These are phyloP conservation scores for Jaltomata sinuosa DNA, from an alignment of 257 asterid species.

Conservation along the genomic window DNA sequence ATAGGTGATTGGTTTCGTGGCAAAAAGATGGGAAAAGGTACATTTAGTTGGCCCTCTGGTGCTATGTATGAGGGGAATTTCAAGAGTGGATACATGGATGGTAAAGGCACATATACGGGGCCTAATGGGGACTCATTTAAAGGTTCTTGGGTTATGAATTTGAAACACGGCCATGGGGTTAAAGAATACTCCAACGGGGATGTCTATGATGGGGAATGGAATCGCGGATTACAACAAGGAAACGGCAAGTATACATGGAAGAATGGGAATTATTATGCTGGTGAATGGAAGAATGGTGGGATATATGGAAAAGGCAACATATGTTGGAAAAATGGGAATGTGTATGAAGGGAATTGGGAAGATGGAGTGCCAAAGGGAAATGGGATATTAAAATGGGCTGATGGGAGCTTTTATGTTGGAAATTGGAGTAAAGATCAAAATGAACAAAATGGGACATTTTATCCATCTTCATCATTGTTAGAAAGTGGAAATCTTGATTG, in stretches of 20 bases:
- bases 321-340: not conserved
- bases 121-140: conserved; percentile 7
- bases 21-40: conserved; percentile 6
- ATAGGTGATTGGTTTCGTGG: conserved; percentile 11
- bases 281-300: conserved; percentile 9
- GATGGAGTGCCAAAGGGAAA: conserved; percentile 1
- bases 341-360: conserved; percentile 10
- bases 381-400: conserved; percentile 1
- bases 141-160: conserved; percentile 11
- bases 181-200: conserved; percentile 8
- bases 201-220: conserved; percentile 4
- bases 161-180: conserved; percentile 1
- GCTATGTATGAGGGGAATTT: conserved; percentile 5
- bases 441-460: conserved; percentile 1
- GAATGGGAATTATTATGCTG: conserved; percentile 3
- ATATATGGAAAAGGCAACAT: conserved; percentile 5
- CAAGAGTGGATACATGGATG: conserved; percentile 10
- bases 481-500: not conserved
- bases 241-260: conserved; percentile 7
- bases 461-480: not conserved
- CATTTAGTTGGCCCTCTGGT: conserved; percentile 14
- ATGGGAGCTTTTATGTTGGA: conserved; percentile 1
- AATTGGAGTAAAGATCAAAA: not conserved
- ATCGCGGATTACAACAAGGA: conserved; percentile 5
- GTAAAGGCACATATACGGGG: conserved; percentile 1